A percentile compares a stretch with the other conserved stretches of the same genome.
Evolutionary conservation across 208 protist genomes (phyloP).

Genomic region (Novymonas esmeraldas): DNA sequence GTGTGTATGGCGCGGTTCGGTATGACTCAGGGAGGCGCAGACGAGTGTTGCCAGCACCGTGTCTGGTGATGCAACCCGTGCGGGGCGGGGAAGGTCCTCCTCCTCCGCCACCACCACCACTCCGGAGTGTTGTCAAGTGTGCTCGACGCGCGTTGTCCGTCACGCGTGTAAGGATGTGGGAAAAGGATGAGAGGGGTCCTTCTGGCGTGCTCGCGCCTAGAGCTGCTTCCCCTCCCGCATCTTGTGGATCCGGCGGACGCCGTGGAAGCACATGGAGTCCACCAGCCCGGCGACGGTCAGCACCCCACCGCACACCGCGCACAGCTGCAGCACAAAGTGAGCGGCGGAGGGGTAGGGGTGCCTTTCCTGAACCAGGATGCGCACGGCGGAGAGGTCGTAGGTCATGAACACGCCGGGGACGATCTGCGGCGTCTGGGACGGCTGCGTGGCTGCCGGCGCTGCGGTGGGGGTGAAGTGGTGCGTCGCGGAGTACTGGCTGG

Average conservation of each 20-base stretch:
- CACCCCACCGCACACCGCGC: conserved; percentile 67
- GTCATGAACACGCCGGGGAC: conserved; percentile 86
- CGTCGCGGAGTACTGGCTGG: conserved; percentile 92
- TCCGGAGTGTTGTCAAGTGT: too few species aligned
- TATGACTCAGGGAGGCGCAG: too few species aligned
- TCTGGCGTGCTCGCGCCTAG: too few species aligned
- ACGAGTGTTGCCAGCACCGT: too few species aligned
- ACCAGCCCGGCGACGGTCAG: conserved; percentile 64
- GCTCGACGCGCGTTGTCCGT: too few species aligned
- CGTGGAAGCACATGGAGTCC: conserved; percentile 64
- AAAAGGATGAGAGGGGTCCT: too few species aligned
- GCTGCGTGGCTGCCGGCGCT: conserved; percentile 1
- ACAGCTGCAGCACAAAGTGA: conserved; percentile 74
- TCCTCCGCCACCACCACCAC: too few species aligned
- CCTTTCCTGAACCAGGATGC: conserved; percentile 50
- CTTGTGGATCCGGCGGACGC: conserved; percentile 38
- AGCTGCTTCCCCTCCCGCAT: conserved; percentile 53
- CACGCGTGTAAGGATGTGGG: too few species aligned
- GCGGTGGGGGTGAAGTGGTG: conserved; percentile 66
- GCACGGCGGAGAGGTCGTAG: conserved; percentile 90
- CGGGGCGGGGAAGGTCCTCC: neutral
- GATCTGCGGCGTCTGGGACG: conserved; percentile 14
- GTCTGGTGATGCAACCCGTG: neutral
- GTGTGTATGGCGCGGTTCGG: too few species aligned
- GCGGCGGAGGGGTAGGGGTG: conserved; percentile 61